These are phyloP conservation scores for Cyclostephanos tholiformis DNA, from an alignment of 108 stramenopile genomes.

Conservation along the genomic window DNA sequence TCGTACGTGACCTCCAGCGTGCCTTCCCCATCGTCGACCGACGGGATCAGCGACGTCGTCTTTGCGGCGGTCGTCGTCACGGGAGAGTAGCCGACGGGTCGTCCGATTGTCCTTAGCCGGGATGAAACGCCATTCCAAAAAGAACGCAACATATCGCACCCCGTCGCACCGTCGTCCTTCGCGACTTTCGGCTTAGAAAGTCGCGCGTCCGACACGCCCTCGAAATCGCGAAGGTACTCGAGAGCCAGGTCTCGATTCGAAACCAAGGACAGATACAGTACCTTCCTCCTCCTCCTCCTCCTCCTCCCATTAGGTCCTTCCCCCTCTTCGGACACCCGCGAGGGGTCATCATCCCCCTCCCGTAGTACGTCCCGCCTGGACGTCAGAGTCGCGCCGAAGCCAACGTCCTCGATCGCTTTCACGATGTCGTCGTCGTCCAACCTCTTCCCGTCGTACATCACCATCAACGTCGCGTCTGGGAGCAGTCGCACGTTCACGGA, in stretches of 20 bases:
- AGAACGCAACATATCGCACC: not conserved
- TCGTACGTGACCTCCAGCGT: slow-evolving; percentile 49
- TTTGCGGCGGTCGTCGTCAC: slow-evolving; percentile 14
- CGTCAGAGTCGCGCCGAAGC: slow-evolving; percentile 42
- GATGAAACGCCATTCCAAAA: not conserved
- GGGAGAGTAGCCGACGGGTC: slow-evolving; percentile 21
- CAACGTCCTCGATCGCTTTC: slow-evolving; percentile 41
- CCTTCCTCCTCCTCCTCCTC: not conserved
- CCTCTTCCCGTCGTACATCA: slow-evolving; percentile 13
- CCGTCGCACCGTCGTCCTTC: not conserved
- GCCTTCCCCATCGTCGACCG: not conserved
- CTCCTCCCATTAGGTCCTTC: not conserved
- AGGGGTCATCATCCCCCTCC: slow-evolving; percentile 5
- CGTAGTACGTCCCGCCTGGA: slow-evolving; percentile 21
- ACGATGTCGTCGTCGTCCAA: slow-evolving; percentile 34
- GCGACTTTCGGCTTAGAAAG: slow-evolving; percentile 7
- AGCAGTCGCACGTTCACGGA: slow-evolving; percentile 49
- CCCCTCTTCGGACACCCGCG: slow-evolving; percentile 1
- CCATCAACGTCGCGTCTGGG: slow-evolving; percentile 49
- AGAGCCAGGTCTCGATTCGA: slow-evolving; percentile 15
- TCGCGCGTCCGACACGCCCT: slow-evolving; percentile 31
- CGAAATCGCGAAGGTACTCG: slow-evolving; percentile 17
- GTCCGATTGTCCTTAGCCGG: not conserved
- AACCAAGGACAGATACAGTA: slow-evolving; percentile 31
- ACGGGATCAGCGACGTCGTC: not conserved